phyloP scores from a whole-genome alignment of 2,329 filamentous ascomycete species.

The Arthrocladium fulminans region DNA sequence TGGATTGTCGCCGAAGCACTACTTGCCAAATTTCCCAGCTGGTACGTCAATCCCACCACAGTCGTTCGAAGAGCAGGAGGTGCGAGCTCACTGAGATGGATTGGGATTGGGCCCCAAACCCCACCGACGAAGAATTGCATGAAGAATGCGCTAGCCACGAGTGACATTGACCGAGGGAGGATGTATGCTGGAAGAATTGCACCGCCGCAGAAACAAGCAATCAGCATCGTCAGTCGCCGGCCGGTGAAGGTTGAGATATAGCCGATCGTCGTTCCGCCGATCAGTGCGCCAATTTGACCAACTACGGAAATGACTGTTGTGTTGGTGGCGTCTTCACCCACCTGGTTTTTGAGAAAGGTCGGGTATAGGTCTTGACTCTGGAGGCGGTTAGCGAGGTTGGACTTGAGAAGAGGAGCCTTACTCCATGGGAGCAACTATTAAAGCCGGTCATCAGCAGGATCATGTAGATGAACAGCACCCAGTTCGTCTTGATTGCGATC shows the following conservation, averaged over 20 bases:
- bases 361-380: constrained; percentile 33
- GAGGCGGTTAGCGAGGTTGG: neutral
- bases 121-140: constrained; percentile 33
- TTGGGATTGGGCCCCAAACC: constrained; percentile 32
- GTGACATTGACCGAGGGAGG: constrained; percentile 24
- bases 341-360: constrained; percentile 32
- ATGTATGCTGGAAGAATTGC: constrained; percentile 30
- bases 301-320: constrained; percentile 30
- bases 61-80: constrained; percentile 29
- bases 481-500: constrained; percentile 9
- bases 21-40: constrained; percentile 33
- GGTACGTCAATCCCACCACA: constrained; percentile 31
- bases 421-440: constrained; percentile 30
- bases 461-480: constrained; percentile 32
- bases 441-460: constrained; percentile 30
- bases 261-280: constrained; percentile 29
- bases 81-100: constrained; percentile 31
- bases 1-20: constrained; percentile 37
- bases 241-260: constrained; percentile 31
- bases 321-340: constrained; percentile 24
- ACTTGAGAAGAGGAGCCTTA: neutral
- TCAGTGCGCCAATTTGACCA: constrained; percentile 29
- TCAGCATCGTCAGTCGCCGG: constrained; percentile 30
- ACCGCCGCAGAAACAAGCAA: constrained; percentile 27
- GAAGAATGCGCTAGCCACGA: constrained; percentile 30